Conservation (phyloP, 208 protist genomes). For the Trichomonas tenax region DNA sequence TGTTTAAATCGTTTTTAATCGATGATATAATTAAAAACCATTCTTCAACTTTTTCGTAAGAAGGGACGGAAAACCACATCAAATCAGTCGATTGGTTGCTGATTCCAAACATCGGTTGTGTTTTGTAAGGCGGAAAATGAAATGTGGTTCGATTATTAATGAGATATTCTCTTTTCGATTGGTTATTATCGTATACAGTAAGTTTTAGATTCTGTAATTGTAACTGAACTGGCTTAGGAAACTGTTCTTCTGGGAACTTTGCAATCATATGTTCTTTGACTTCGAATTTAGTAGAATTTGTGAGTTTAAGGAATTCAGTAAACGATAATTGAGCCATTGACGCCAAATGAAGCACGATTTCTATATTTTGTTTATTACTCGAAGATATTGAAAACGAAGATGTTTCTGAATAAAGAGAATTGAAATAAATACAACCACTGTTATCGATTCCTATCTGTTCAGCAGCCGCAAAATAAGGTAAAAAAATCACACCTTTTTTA, state of each 20-base stretch:
- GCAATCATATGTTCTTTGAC: not conserved
- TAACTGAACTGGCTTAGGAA: not conserved
- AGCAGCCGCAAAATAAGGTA: not conserved
- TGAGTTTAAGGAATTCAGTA: not conserved
- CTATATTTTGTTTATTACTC: not conserved
- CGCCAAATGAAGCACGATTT: not conserved
- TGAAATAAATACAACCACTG: not conserved
- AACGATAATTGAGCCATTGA: not conserved
- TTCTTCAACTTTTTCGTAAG: not conserved
- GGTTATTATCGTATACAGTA: not conserved
- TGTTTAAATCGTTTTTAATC: not conserved
- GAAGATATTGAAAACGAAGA: not conserved
- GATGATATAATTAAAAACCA: not conserved
- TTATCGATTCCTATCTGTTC: not conserved
- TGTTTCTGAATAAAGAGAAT: not conserved
- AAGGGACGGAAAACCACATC: not conserved
- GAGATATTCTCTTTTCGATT: not conserved
- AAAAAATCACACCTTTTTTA: not conserved
- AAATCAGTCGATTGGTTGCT: not conserved
- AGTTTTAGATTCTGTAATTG: not conserved
- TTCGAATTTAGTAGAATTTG: not conserved
- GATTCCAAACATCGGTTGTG: not conserved
- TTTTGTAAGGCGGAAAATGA: not conserved
- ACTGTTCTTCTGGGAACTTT: not conserved
- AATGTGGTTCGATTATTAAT: not conserved